Base-by-base conservation (phyloP, 208 protist genomes). In the Trypanosoma boissoni region DNA sequence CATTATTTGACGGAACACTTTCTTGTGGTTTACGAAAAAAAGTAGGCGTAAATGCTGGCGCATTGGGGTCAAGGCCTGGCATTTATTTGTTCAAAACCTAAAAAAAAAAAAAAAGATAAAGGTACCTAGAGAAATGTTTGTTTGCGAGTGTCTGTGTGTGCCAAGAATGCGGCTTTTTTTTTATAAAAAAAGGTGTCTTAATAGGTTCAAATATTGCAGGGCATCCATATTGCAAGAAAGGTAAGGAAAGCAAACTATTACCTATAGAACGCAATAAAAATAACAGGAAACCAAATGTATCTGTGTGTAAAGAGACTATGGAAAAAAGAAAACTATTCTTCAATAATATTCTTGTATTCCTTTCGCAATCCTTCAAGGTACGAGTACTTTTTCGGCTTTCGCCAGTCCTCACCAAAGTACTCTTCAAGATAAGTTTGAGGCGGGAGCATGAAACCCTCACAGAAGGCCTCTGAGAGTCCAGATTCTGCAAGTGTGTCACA, bases 331-430 rank as follows among this genome's bases (percentile, higher is more conserved):
- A 26, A 14, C 58, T 48, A 94, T 64, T 94, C 83, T 0, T 45
- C 36, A 31, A 96, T 83, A 29, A 96, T 90, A 51, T 94, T 96
- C 53, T 81, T 80, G 59, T 87, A 96, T 59, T 91, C 80, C n/a
- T 66, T 36, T 20, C 28, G 32, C 2, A 96, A 63, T 0, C 85
- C 91, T 27, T 96, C 83, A 1, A 50, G 52, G 67, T 96, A 96
- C 7, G 80, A 68, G 57, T 79, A 94, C 48, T 72, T 28, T 54
- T 79, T 79, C 10, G 85, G 87, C 1, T 64, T 83, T 0, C 57
- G 37, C 88, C 91, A 96, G 48, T 96, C 81, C 0, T 16, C 58
- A 0, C 91, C 91, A 62, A 83, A 96, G 74, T 80, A 94, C 70
- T 96, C 91, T 12, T 66, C 61, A 27, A 96, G 49, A 32, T 94